These are phyloP conservation scores for Plantago elongata DNA, from an alignment of 257 asterid species.

Conservation along the genomic window DNA sequence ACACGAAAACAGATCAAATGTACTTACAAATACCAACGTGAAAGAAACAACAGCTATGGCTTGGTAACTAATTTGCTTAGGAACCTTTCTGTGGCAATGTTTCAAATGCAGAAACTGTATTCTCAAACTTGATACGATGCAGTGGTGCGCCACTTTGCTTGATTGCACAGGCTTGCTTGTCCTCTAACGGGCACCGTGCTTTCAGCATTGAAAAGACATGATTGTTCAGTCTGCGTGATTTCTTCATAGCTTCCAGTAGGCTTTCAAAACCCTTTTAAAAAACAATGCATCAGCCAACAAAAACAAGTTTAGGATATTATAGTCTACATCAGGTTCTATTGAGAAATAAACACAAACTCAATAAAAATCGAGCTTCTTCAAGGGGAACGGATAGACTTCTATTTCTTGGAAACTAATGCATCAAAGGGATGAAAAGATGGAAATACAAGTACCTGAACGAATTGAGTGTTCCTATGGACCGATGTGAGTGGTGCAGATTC, in stretches of 20 bases:
- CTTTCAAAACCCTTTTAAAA: conserved; percentile 53
- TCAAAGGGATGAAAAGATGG: conserved; percentile 1
- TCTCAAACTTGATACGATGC: conserved; percentile 85
- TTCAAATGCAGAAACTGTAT: conserved; percentile 91
- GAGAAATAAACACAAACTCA: not conserved
- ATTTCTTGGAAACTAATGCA: not conserved
- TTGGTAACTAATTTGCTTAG: conserved; percentile 25
- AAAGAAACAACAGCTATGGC: not conserved
- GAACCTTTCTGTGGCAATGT: conserved; percentile 93
- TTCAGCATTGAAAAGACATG: conserved; percentile 90
- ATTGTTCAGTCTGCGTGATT: conserved; percentile 78
- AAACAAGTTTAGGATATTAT: not conserved
- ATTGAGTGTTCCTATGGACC: conserved; percentile 49
- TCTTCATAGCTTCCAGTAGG: conserved; percentile 84
- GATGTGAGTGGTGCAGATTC: conserved; percentile 57
- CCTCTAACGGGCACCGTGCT: conserved; percentile 95
- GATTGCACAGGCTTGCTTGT: conserved; percentile 95
- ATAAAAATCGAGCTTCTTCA: not conserved
- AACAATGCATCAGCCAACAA: not conserved
- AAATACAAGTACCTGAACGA: conserved; percentile 43
- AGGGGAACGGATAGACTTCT: not conserved
- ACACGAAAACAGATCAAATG: not conserved
- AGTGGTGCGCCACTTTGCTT: conserved; percentile 90
- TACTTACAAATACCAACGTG: not conserved
- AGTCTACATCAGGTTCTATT: not conserved